A percentile compares a stretch with the other conserved stretches of the same genome.
Conservation (phyloP, 1,284 basidiomycete genomes). For the Cutaneotrichosporon dermatis region DNA sequence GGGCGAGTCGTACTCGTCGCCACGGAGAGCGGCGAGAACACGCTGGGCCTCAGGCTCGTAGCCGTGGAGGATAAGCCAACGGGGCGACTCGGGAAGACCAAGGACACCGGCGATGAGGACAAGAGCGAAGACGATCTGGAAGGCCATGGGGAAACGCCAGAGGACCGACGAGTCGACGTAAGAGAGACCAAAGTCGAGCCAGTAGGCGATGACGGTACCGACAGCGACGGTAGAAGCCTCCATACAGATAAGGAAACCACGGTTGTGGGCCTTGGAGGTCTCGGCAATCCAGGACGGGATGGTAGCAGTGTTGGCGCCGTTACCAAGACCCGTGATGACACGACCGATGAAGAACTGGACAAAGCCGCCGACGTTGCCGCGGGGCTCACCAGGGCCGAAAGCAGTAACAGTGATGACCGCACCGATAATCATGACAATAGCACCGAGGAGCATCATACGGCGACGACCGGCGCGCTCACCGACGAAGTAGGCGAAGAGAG, state of each 20-base stretch:
- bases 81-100: conserved; percentile 54
- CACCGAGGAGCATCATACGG: conserved; percentile 48
- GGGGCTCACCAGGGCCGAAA: conserved; percentile 43
- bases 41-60: conserved; percentile 38
- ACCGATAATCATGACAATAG: conserved; percentile 50
- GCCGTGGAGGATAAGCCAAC: conserved; percentile 53
- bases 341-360: conserved; percentile 55
- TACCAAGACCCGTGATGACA: conserved; percentile 54
- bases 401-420: conserved; percentile 52
- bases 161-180: conserved; percentile 48
- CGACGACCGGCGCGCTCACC: conserved; percentile 47
- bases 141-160: conserved; percentile 52
- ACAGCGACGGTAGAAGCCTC: conserved; percentile 58
- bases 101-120: conserved; percentile 50
- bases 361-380: conserved; percentile 45
- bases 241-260: conserved; percentile 58
- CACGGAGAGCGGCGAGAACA: conserved; percentile 49
- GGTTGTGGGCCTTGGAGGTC: conserved; percentile 57
- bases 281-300: conserved; percentile 59
- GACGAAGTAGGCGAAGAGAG: conserved; percentile 31
- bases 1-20: conserved; percentile 35
- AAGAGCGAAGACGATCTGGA: conserved; percentile 54
- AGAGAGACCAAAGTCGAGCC: conserved; percentile 54
- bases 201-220: conserved; percentile 53
- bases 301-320: conserved; percentile 57